Evolutionary conservation across 257 asterid genomes (phyloP), one percentile per base, ranked within the genome.

Genomic region (Scutellaria galericulata): DNA sequence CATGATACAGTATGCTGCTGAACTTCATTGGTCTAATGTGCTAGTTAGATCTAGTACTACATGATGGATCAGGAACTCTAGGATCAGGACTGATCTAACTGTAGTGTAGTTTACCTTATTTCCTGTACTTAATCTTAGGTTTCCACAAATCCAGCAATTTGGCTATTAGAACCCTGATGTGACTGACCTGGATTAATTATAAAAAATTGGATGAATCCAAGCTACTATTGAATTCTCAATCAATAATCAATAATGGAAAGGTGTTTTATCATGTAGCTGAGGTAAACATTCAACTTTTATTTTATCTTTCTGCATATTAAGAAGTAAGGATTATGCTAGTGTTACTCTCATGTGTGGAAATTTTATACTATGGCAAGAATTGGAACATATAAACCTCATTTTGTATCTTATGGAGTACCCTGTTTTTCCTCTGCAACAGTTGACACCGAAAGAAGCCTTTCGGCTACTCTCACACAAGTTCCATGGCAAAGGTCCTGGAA

Each of bases 401-500:
- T 51, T 52, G 48, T 66, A 68, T 59, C 68, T 71, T 63, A 78
- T 45, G 74, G 9, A 24, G 46, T 60, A 4, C 73, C 7, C 2
- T 71, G 61, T 46, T 53, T 73, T 42, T 70, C 74, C 41, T 69
- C 44, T 77, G 71, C 61, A 35, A 79, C 93, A 91, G 99, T 72
- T 95, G 84, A 92, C 99, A 39, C 99, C 96, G 56, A 95, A 92
- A 81, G 99, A 95, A 84, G 91, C 93, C 52, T 95, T 89, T 75
- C 90, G 98, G 69, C 79, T 78, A 81, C 78, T 95, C 75, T 95
- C 98, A 40, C 98, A 95, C 80, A 95, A 83, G 82, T 95, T 95
- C 79, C 99, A 95, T 15, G 99, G 98, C n/a, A 95, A 95, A 79
- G 98, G 92, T 8, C 99, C 98, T 50, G 98, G 98, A 63, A 95